Base-by-base conservation (phyloP, 345 rosid species). In the Pistacia atlantica region DNA sequence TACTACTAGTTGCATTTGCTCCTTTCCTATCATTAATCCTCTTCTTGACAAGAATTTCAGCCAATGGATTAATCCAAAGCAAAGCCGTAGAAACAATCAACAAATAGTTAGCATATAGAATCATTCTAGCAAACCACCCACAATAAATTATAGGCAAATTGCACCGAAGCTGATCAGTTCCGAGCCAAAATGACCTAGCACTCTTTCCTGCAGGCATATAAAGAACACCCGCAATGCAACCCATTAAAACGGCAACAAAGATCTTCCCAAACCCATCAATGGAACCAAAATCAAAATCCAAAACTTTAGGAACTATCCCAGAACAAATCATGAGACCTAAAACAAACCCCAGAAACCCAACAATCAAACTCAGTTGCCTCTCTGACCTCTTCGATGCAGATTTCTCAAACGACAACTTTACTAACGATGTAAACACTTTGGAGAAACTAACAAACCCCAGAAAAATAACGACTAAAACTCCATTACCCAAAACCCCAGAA, bases 341-440 rank as follows among this genome's bases (percentile, higher is more conserved):
- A 42, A 84, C 71, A 78, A 93, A 89, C 63, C 96, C 97, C 67
- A 92, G 28, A 56, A 45, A 81, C 33, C 94, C 97, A 71, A 84
- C 72, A 73, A 87, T 45, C 64, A 87, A 60, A 75, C 97, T 88
- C 59, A 89, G 67, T 62, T 80, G 90, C 86, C 86, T 93, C 81
- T 93, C 99, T 2, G 90, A 93, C 81, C 80, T 84, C 96, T 89
- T 93, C 0, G 98, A 93, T 5, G 96, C 97, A 71, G 99, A 91
- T 79, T 86, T 85, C 89, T 95, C 99, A 22, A 90, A 74, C 14
- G 98, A 88, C 8, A 85, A 80, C 86, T 82, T 89, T 12, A 71
- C 85, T 8, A 95, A 82, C 37, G 88, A 84, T 10, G 79, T 33
- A 57, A 87, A 77, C 11, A 87, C 86, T 74, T 89, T 93, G 75